A percentile compares a stretch with the other conserved stretches of the same genome.
phyloP scores from a whole-genome alignment of 2,329 filamentous ascomycete genomes.

The Scleromitrula shiraiana region DNA sequence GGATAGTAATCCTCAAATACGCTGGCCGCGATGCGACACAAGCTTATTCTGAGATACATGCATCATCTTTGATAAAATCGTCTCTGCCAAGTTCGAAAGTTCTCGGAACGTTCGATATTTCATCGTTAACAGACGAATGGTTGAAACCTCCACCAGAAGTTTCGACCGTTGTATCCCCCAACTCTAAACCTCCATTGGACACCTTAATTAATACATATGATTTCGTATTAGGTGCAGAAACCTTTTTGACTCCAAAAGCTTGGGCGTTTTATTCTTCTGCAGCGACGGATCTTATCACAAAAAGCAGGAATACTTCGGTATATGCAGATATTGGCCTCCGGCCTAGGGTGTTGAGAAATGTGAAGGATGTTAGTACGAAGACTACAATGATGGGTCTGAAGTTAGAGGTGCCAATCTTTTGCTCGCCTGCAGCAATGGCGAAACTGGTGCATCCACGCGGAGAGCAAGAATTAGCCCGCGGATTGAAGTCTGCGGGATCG shows the following conservation, averaged over 20 bases:
- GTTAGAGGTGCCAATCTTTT: conserved; percentile 51
- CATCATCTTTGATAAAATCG: conserved; percentile 38
- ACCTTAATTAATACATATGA: conserved; percentile 51
- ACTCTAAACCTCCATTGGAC: conserved; percentile 35
- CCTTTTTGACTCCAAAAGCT: conserved; percentile 51
- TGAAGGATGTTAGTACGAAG: conserved; percentile 41
- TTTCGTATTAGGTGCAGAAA: conserved; percentile 49
- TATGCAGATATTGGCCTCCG: conserved; percentile 51
- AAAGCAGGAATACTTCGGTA: conserved; percentile 45
- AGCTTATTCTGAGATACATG: conserved; percentile 45
- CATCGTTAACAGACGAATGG: conserved; percentile 43
- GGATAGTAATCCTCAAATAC: conserved; percentile 39
- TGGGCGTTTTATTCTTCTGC: conserved; percentile 64
- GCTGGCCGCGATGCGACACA: conserved; percentile 47
- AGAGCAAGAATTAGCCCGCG: conserved; percentile 50
- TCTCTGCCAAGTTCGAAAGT: conserved; percentile 37
- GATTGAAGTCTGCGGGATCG: conserved; percentile 42
- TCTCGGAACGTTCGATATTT: conserved; percentile 41
- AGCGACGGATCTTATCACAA: conserved; percentile 60
- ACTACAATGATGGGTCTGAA: conserved; percentile 47
- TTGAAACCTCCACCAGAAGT: conserved; percentile 32
- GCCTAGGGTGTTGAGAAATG: conserved; percentile 49
- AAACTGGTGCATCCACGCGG: conserved; percentile 55
- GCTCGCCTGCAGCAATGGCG: conserved; percentile 57
- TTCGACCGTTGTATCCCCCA: conserved; percentile 13